Percentiles rank a stretch among this genome's conserved stretches.
Conservation (phyloP, 2,329 filamentous ascomycete species). For the Claviceps pazoutovae region DNA sequence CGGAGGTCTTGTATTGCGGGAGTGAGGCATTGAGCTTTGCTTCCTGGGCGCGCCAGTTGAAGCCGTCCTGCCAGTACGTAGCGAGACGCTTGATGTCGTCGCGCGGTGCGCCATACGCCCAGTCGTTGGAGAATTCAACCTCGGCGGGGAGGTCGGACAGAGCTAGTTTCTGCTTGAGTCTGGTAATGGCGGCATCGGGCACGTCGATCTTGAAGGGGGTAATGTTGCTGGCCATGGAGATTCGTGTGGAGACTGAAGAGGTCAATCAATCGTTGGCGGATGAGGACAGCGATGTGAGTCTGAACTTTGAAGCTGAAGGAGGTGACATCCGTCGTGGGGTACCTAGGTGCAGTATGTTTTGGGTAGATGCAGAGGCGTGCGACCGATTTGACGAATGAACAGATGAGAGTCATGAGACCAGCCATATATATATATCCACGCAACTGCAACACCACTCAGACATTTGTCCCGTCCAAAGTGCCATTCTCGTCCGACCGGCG, state of each 20-base stretch:
- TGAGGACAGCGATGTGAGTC: too few relatives aligned
- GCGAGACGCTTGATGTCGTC: constrained; percentile 22
- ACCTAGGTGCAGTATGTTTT: too few relatives aligned
- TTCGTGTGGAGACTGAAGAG: background rate
- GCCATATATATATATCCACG: too few relatives aligned
- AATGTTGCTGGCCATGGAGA: constrained; percentile 10
- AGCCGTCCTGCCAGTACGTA: constrained; percentile 29
- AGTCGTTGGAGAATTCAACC: constrained; percentile 20
- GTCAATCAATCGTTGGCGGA: too few relatives aligned
- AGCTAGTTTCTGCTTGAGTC: constrained; percentile 19
- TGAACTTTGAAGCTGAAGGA: too few relatives aligned
- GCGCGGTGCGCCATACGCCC: constrained; percentile 18
- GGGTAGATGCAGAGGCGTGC: too few relatives aligned
- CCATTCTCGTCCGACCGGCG: too few relatives aligned
- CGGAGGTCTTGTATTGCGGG: constrained; percentile 39
- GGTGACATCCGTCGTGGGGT: too few relatives aligned
- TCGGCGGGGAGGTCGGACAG: constrained; percentile 16
- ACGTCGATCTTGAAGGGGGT: constrained; percentile 22
- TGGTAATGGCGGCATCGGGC: constrained; percentile 16
- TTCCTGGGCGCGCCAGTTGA: constrained; percentile 49
- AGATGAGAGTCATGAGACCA: too few relatives aligned
- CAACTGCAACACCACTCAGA: too few relatives aligned
- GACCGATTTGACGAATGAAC: too few relatives aligned
- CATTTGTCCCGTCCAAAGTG: too few relatives aligned
- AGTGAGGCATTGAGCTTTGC: constrained; percentile 38